Percentiles rank a stretch among this genome's conserved stretches.
These are phyloP conservation scores for Dictyostelium purpureum DNA, from an alignment of 78 protist species.

Conservation along the genomic window DNA sequence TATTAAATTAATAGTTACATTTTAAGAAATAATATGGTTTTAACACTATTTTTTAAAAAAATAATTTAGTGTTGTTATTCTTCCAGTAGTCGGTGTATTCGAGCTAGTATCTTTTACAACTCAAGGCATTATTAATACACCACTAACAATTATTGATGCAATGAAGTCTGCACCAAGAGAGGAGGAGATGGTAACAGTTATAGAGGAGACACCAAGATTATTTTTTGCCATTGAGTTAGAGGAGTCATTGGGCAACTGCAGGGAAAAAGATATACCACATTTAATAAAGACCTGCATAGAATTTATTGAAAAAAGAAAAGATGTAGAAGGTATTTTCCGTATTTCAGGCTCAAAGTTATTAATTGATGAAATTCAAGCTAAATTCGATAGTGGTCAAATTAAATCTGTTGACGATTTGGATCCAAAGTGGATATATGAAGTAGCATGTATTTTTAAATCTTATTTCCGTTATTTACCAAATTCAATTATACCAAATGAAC, in stretches of 20 bases:
- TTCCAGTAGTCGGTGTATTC: constrained; percentile 59
- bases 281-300: constrained; percentile 27
- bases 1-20: not conserved
- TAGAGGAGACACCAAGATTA: constrained; percentile 11
- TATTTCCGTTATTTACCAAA: constrained; percentile 59
- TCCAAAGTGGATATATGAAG: constrained; percentile 23
- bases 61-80: constrained; percentile 5
- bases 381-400: constrained; percentile 50
- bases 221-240: constrained; percentile 13
- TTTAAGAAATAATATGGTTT: not conserved
- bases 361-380: constrained; percentile 15
- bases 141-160: constrained; percentile 55
- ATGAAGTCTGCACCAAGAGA: constrained; percentile 73
- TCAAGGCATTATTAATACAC: constrained; percentile 65
- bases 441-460: constrained; percentile 24
- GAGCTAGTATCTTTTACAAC: constrained; percentile 36
- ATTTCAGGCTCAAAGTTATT: constrained; percentile 35
- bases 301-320: not conserved
- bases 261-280: constrained; percentile 45
- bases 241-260: constrained; percentile 25
- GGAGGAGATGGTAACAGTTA: not conserved
- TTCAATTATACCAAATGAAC: constrained; percentile 39
- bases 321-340: constrained; percentile 47
- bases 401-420: not conserved
- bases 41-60: not conserved